Conservation (phyloP, 345 rosid genomes). For the Cardamine occulta region DNA sequence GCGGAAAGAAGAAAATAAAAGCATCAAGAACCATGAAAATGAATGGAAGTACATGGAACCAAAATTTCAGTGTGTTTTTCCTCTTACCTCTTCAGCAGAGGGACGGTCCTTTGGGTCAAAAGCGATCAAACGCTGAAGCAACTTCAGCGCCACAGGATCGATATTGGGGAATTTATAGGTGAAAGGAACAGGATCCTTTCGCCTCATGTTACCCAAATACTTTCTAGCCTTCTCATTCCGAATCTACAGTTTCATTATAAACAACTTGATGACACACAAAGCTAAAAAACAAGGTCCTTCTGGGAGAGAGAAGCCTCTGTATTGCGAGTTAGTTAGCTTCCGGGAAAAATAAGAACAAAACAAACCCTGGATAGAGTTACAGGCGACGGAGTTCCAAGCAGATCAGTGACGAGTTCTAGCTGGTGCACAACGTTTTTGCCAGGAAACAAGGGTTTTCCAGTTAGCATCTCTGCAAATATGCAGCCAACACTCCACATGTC, state of each 20-base stretch:
- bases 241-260: constrained; percentile 60
- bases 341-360: constrained; percentile 36
- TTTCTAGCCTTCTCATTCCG: constrained; percentile 95
- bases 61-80: background rate
- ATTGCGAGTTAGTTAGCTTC: constrained; percentile 38
- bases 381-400: constrained; percentile 90
- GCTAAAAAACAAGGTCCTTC: constrained; percentile 30
- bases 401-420: constrained; percentile 90
- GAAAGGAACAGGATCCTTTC: constrained; percentile 68
- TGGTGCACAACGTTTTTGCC: constrained; percentile 95
- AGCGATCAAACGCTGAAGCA: constrained; percentile 85
- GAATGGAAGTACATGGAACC: too few species aligned
- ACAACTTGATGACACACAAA: constrained; percentile 37
- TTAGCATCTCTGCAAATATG: constrained; percentile 93
- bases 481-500: constrained; percentile 99
- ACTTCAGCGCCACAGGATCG: constrained; percentile 73
- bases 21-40: constrained; percentile 13
- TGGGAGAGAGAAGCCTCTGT: constrained; percentile 46
- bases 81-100: constrained; percentile 84
- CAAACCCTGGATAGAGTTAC: constrained; percentile 84
- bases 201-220: constrained; percentile 78
- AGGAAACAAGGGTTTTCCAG: constrained; percentile 90
- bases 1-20: constrained; percentile 35
- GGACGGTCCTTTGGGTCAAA: constrained; percentile 96
- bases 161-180: constrained; percentile 62